phyloP scores from a whole-genome alignment of 2,329 filamentous ascomycete genomes.

The Geoglossum cookeanum region DNA sequence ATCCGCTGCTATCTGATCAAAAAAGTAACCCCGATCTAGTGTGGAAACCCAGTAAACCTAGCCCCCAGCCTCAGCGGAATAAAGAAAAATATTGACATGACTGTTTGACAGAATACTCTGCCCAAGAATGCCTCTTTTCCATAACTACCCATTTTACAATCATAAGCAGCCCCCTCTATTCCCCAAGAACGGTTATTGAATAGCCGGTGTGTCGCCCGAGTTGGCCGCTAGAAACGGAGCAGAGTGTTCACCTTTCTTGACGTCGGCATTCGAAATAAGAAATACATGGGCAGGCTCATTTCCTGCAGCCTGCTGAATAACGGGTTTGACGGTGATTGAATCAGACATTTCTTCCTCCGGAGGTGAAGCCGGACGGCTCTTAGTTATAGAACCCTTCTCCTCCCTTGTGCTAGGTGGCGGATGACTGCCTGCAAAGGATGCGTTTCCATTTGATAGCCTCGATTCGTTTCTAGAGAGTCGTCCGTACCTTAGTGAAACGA shows the following conservation, averaged over 20 bases:
- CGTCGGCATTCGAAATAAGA: not conserved
- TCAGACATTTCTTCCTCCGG: not conserved
- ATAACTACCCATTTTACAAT: not conserved
- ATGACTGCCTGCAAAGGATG: not conserved
- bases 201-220: not conserved
- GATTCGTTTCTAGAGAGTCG: conserved; percentile 3
- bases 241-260: not conserved
- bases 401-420: too few relatives aligned
- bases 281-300: not conserved
- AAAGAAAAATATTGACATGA: not conserved
- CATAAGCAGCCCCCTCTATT: not conserved
- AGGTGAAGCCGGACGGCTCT: not conserved
- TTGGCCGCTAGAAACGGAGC: not conserved
- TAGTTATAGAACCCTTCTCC: not conserved
- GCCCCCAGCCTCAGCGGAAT: too few relatives aligned
- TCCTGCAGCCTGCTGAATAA: not conserved
- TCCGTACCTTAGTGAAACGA: conserved; percentile 47
- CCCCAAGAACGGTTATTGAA: not conserved
- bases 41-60: too few relatives aligned
- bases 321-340: not conserved
- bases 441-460: not conserved
- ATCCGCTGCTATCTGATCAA: too few relatives aligned
- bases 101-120: not conserved
- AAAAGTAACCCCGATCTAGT: too few relatives aligned
- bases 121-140: not conserved